phyloP scores from a whole-genome alignment of 2,329 filamentous ascomycete genomes.

The Penicillium sp. region DNA sequence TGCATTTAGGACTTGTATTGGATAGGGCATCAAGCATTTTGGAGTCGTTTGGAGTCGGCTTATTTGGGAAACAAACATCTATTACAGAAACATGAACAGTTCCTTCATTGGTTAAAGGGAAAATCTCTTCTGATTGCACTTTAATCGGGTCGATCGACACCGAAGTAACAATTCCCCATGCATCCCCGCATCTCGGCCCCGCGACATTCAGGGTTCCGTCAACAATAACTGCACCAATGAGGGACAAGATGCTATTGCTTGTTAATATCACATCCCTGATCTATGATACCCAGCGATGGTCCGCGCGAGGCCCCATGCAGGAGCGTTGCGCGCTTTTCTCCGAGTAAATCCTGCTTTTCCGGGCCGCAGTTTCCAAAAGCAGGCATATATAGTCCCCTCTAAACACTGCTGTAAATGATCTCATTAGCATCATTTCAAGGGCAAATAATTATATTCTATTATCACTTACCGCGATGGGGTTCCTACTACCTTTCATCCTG shows the following conservation, averaged over 20 bases:
- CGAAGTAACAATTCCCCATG: constrained; percentile 5
- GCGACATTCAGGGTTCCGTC: constrained; percentile 3
- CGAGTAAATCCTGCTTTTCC: background rate
- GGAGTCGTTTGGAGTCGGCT: background rate
- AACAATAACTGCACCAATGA: constrained; percentile 33
- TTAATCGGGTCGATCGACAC: constrained; percentile 15
- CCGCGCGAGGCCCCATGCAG: background rate
- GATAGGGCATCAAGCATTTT: background rate
- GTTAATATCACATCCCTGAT: background rate
- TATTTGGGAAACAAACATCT: background rate
- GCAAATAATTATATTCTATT: background rate
- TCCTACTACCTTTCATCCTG: background rate
- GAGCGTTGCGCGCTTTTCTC: background rate
- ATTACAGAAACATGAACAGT: background rate
- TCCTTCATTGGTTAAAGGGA: background rate
- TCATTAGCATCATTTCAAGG: background rate
- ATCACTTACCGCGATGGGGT: background rate
- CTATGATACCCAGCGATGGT: background rate
- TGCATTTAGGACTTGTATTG: background rate
- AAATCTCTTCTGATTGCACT: background rate
- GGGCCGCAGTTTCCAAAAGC: background rate
- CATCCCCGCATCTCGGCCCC: constrained; percentile 18
- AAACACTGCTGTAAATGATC: too few relatives aligned
- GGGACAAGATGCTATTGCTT: background rate
- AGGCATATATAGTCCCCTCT: constrained; percentile 10